A percentile compares a stretch with the other conserved stretches of the same genome.
Evolutionary conservation across 106 monocot species (phyloP).

Genomic region (Acorus gramineus): DNA sequence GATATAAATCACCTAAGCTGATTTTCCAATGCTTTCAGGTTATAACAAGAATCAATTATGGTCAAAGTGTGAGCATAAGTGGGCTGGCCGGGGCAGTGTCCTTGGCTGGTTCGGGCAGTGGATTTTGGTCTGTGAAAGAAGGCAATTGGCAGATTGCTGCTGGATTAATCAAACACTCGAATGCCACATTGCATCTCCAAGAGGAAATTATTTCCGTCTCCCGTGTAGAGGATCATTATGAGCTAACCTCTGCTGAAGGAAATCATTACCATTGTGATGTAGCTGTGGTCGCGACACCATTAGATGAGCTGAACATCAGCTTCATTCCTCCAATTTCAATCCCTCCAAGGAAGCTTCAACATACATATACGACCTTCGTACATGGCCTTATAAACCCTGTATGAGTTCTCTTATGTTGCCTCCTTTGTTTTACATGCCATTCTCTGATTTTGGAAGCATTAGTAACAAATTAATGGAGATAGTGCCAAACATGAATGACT

Average conservation of each 20-base stretch:
- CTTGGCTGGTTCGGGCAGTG: slow-evolving; percentile 76
- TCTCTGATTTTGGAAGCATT: no score
- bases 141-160: slow-evolving; percentile 87
- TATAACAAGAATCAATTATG: slow-evolving; percentile 91
- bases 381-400: slow-evolving; percentile 83
- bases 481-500: no score
- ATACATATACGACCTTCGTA: slow-evolving; percentile 83
- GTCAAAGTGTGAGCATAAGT: slow-evolving; percentile 71
- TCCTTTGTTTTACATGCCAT: neutral
- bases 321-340: slow-evolving; percentile 67
- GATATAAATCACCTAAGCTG: neutral
- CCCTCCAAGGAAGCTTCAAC: slow-evolving; percentile 74
- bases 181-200: slow-evolving; percentile 49
- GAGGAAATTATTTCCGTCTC: slow-evolving; percentile 59
- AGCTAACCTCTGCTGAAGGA: slow-evolving; percentile 45
- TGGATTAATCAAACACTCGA: slow-evolving; percentile 58
- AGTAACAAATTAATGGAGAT: no score
- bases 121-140: slow-evolving; percentile 74
- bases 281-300: slow-evolving; percentile 69
- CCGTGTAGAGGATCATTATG: slow-evolving; percentile 42
- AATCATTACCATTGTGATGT: slow-evolving; percentile 50
- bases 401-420: slow-evolving; percentile 15
- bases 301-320: slow-evolving; percentile 85
- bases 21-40: slow-evolving; percentile 33
- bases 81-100: slow-evolving; percentile 91